Conservation (phyloP, 2,329 filamentous ascomycete species). For the Parafenestella ontariensis region DNA sequence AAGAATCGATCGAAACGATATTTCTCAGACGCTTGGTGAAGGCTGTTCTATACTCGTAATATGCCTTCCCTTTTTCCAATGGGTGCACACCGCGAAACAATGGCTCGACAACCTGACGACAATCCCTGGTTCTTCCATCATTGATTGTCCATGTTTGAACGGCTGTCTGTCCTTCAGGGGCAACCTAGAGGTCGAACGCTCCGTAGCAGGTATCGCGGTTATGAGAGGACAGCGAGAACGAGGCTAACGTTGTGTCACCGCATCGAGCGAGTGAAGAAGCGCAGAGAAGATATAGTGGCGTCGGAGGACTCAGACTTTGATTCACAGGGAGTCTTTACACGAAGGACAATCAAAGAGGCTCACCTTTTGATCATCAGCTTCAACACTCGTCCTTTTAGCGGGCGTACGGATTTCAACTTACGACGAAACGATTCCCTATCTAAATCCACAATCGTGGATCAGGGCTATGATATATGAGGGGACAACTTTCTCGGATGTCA, state of each 20-base stretch:
- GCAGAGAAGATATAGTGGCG: background rate
- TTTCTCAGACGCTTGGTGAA: conserved; percentile 52
- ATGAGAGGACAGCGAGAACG: background rate
- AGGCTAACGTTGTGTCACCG: background rate
- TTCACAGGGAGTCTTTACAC: background rate
- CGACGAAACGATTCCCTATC: conserved; percentile 18
- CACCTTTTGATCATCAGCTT: background rate
- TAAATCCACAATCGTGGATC: background rate
- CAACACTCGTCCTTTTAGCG: background rate
- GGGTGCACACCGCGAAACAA: background rate
- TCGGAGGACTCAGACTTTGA: background rate
- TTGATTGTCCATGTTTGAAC: background rate
- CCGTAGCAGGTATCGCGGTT: background rate
- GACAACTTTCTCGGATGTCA: conserved; percentile 11
- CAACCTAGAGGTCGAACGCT: background rate
- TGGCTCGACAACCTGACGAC: background rate
- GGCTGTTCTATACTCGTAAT: conserved; percentile 1
- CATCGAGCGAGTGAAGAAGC: background rate
- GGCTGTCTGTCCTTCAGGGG: background rate
- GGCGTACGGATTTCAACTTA: conserved; percentile 14
- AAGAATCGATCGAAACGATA: conserved; percentile 57
- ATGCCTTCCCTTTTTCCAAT: conserved; percentile 7
- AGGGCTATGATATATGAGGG: conserved; percentile 7
- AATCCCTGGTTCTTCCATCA: background rate
- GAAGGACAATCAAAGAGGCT: background rate